Percentiles rank a stretch among this genome's conserved stretches.
phyloP scores from a whole-genome alignment of 129 eudicot species.

The Centella asiatica region DNA sequence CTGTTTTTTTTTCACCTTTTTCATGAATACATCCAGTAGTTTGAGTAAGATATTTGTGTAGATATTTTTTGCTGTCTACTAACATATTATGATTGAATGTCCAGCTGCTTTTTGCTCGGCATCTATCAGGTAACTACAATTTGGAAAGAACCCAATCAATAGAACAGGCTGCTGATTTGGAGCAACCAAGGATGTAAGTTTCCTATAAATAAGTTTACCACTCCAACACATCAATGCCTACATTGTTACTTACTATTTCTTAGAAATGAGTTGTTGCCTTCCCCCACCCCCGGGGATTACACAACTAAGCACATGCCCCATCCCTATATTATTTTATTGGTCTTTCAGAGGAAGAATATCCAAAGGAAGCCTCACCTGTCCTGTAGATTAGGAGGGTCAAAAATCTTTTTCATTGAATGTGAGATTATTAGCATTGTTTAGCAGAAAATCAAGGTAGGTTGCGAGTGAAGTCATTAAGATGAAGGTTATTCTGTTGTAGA shows the following conservation, averaged over 20 bases:
- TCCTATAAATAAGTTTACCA: not conserved
- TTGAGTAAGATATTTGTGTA: not conserved
- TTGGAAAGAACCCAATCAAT: constrained; percentile 9
- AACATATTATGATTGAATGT: not conserved
- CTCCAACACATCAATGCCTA: too few species aligned
- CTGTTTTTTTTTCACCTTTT: too few species aligned
- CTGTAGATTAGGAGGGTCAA: too few species aligned
- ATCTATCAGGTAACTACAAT: constrained; percentile 26
- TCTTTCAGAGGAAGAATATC: not conserved
- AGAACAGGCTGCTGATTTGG: constrained; percentile 5
- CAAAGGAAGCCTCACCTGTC: not conserved
- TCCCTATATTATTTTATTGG: not conserved
- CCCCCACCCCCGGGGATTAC: too few species aligned
- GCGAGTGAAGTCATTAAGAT: too few species aligned
- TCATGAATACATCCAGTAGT: not conserved
- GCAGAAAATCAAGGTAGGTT: too few species aligned
- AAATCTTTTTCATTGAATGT: too few species aligned
- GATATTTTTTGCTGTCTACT: not conserved
- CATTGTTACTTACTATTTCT: not conserved
- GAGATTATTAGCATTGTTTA: too few species aligned
- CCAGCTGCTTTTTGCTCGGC: constrained; percentile 31
- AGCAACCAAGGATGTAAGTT: constrained; percentile 17
- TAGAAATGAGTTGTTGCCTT: too few species aligned
- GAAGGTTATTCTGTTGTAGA: too few species aligned
- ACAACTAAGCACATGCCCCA: not conserved